Conservation (phyloP, 371 early-diverging fungal genomes). For the Umbelopsis sp. region DNA sequence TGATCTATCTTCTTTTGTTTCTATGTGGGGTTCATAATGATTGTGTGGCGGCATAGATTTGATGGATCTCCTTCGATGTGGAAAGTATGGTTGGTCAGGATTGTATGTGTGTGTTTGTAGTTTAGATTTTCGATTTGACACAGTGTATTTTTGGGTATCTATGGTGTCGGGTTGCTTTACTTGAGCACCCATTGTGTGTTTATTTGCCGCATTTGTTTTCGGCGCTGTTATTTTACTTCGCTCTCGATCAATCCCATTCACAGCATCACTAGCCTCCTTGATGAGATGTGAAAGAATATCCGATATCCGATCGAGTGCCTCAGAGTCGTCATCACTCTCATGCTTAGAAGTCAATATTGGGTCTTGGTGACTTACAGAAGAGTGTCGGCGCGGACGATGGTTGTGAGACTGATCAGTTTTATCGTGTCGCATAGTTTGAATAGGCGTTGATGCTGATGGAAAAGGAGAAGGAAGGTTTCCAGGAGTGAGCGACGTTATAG, state of each 20-base stretch:
- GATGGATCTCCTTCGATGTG: neutral
- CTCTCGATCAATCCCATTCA: conserved; percentile 33
- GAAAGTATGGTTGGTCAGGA: neutral
- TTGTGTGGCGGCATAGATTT: conserved; percentile 3
- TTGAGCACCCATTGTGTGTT: neutral
- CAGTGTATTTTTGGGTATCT: neutral
- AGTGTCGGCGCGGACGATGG: conserved; percentile 19
- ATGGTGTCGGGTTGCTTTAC: neutral
- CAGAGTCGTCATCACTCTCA: conserved; percentile 28
- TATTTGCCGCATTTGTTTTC: neutral
- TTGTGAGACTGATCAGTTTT: neutral
- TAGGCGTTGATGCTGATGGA: conserved; percentile 4
- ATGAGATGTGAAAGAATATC: conserved; percentile 42
- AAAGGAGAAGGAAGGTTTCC: conserved; percentile 4
- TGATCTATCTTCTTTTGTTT: neutral
- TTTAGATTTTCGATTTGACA: neutral
- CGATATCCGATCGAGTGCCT: conserved; percentile 47
- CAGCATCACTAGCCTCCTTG: conserved; percentile 53
- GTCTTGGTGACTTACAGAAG: neutral
- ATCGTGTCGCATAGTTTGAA: neutral
- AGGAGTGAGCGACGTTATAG: neutral
- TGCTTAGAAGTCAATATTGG: neutral
- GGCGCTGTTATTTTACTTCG: neutral
- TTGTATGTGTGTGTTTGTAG: neutral
- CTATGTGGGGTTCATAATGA: neutral